Base-by-base conservation (phyloP, 1,284 basidiomycete genomes). In the Ustilago lituana region DNA sequence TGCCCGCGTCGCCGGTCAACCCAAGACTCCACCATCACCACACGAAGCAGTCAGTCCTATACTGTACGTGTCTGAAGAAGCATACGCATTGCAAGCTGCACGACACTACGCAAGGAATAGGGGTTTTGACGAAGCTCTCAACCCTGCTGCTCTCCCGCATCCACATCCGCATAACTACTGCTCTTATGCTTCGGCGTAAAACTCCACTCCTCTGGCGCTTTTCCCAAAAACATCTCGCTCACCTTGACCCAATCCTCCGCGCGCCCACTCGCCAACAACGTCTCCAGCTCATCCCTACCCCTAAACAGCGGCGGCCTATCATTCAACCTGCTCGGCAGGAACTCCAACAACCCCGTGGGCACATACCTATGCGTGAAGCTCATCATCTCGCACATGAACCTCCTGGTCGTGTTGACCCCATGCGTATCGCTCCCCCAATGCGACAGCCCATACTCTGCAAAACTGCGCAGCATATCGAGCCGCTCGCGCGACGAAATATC, bases 361-460 rank as follows among this genome's bases (percentile, higher is more conserved):
- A 97, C 85, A 82, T 98, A 98, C 20, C 95, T 90, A 82, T 95
- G 90, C 76, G 93, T 93, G 86, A 98, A 98, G 1, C 91, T 94
- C 5, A 98, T 86, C 1, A 92, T 90, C 84, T 98, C 95, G 82
- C 93, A 95, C 17, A 98, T 87, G 84, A 96, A 98, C 55, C 95
- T 87, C 23, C 95, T 87, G 0, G 93, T 91, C n/a, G 90, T 90
- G 83, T 96, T 95, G 43, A 98, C 88, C 3, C 95, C 95, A 35
- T 79, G 76, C 14, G 79, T 78, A 53, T 82, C 80, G n/a, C 66
- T 61, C 19, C 80, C 80, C 80, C 80, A 82, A 53, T 82, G 80
- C 17, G 55, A 50, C 4, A 82, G 38, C 2, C 79, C 80, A 48
- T 79, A 76, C 22, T 67, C 52, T 36, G 73, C 62, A 46, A 66